Base-by-base conservation (phyloP, 352 stramenopile genomes). In the Pythium oligandrum region DNA sequence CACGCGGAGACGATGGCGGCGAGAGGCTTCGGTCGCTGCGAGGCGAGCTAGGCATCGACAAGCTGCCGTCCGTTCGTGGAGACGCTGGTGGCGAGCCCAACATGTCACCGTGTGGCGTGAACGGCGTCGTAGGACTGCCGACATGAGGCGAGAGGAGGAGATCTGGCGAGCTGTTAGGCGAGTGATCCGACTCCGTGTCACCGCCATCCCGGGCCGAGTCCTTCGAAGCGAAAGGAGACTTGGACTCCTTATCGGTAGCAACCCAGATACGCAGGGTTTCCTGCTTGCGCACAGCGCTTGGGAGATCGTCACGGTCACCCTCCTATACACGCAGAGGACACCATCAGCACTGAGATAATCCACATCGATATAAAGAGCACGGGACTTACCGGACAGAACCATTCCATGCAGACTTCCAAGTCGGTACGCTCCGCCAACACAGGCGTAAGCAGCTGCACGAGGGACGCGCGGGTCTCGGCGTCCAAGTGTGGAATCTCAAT, bases 191-290 rank as follows among this genome's bases (percentile, higher is more conserved):
- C 57, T 88, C 79, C 4, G 77, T 89, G 58, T 84, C 78, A 26
- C 71, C 70, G 17, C 17, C 17, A 53, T 88, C 81, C 48, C 77
- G 78, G 4, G 45, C 48, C 35, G 70, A 59, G 17, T 71, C 66
- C 49, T 80, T 80, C 40, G 55, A 48, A 6, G 57, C 53, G 51
- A 92, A 94, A 3, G 84, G 84, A 31, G 84, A 94, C 63, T 91
- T 92, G 55, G 79, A 83, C 48, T 92, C 82, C 59, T 91, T 91
- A 64, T 91, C 84, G 0, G 84, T 94, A 5, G 82, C 80, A 30
- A 94, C 79, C 84, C 84, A 94, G 59, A 94, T 92, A 49, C 84
- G 81, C 45, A 94, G 74, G 40, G 84, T 94, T 64, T 94, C 81
- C 42, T 75, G 57, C 30, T 81, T 78, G 40, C 78, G 77, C 50